Percentiles rank a stretch among this genome's conserved stretches.
Evolutionary conservation across 768 basidiomycete species (phyloP).

Genomic region (Suillus tomentosus): DNA sequence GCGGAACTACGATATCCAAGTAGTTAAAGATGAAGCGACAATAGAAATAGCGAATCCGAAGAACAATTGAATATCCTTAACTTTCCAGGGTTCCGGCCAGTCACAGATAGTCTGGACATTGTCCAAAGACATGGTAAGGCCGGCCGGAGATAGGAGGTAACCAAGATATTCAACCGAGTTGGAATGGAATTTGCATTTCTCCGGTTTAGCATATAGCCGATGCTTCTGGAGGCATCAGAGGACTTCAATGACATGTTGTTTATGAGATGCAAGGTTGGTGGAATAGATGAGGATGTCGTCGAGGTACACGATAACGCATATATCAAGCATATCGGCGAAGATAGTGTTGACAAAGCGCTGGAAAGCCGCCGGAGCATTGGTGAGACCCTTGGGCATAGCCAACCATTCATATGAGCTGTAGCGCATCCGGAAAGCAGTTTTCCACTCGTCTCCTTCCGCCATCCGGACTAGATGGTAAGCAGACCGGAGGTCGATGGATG

Average conservation of each 20-base stretch:
- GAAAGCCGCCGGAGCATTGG: not conserved
- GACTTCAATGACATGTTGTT: not conserved
- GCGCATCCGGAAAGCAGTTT: not conserved
- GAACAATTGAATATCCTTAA: not conserved
- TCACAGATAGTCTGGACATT: not conserved
- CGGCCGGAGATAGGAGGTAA: too few relatives aligned
- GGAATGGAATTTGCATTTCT: too few relatives aligned
- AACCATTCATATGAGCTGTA: not conserved
- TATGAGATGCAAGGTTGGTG: not conserved
- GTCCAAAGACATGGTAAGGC: too few relatives aligned
- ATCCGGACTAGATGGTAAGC: not conserved
- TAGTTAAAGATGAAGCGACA: not conserved
- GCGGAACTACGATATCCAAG: not conserved
- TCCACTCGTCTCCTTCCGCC: not conserved
- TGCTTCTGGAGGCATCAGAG: accelerated
- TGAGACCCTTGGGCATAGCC: not conserved
- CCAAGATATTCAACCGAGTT: too few relatives aligned
- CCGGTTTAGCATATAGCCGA: too few relatives aligned
- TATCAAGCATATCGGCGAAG: not conserved
- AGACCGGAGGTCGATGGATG: too few relatives aligned
- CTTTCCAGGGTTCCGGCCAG: not conserved
- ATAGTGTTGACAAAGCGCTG: not conserved
- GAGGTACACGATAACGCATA: not conserved
- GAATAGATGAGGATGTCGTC: not conserved
- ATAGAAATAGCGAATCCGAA: not conserved